Percentiles rank a stretch among this genome's conserved stretches.
These are phyloP conservation scores for Brettanomyces naardenensis DNA, from an alignment of 805 yeast species.

Conservation along the genomic window DNA sequence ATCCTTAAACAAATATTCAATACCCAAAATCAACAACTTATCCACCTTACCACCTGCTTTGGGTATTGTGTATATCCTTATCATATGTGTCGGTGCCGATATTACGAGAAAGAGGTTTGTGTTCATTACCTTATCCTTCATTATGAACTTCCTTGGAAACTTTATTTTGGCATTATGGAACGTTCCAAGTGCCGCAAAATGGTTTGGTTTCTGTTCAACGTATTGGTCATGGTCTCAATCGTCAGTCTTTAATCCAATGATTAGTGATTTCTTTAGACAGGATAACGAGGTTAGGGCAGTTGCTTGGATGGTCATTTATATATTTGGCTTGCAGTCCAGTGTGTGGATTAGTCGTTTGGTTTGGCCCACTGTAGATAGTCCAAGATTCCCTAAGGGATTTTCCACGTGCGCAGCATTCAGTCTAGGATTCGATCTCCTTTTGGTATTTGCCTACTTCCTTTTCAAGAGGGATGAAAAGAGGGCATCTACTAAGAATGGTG, in stretches of 20 bases:
- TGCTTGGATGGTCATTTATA: too few species aligned
- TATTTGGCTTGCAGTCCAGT: too few species aligned
- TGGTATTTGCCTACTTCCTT: conserved; percentile 22
- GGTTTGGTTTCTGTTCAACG: too few species aligned
- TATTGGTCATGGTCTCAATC: too few species aligned
- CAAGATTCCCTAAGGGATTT: conserved; percentile 48
- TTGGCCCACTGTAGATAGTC: conserved; percentile 49
- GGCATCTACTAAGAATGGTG: conserved; percentile 40
- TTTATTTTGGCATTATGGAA: conserved; percentile 52
- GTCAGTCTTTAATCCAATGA: too few species aligned
- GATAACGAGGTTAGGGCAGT: too few species aligned
- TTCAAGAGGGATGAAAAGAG: conserved; percentile 45
- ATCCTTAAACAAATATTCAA: not conserved
- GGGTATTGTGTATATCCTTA: conserved; percentile 42
- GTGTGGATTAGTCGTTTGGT: conserved; percentile 27
- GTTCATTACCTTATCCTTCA: conserved; percentile 44
- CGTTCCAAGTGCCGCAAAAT: conserved; percentile 47
- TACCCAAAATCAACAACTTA: conserved; percentile 32
- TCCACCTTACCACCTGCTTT: conserved; percentile 52
- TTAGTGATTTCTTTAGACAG: too few species aligned
- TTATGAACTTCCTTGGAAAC: conserved; percentile 48
- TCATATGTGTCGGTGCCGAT: conserved; percentile 45
- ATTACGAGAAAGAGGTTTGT: conserved; percentile 44
- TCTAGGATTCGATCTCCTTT: conserved; percentile 19
- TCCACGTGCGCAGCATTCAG: conserved; percentile 35